These are phyloP conservation scores for Neonectria faginata DNA, from an alignment of 2,329 filamentous ascomycete genomes.

Conservation along the genomic window DNA sequence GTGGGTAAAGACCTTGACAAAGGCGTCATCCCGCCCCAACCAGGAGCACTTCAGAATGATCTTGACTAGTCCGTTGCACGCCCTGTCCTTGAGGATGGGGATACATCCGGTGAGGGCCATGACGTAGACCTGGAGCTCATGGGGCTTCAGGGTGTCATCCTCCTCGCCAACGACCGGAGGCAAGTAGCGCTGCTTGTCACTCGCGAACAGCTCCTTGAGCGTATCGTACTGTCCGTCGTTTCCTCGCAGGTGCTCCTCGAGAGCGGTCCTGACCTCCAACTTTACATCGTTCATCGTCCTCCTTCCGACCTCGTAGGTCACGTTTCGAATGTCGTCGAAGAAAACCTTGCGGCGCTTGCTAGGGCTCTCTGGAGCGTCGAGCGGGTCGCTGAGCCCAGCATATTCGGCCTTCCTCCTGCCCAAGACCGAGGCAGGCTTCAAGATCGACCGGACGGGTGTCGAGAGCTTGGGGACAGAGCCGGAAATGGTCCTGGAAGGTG, in stretches of 20 bases:
- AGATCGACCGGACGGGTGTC: slow-evolving; percentile 65
- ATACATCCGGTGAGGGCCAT: slow-evolving; percentile 72
- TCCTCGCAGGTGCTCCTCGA: slow-evolving; percentile 68
- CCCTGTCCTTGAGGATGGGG: slow-evolving; percentile 68
- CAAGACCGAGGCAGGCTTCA: slow-evolving; percentile 61
- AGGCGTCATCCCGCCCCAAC: slow-evolving; percentile 73
- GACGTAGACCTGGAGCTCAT: slow-evolving; percentile 71
- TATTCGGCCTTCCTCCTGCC: slow-evolving; percentile 59
- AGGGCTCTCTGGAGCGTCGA: slow-evolving; percentile 56
- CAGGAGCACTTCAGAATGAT: slow-evolving; percentile 71
- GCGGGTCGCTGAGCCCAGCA: slow-evolving; percentile 55
- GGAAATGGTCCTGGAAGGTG: slow-evolving; percentile 51
- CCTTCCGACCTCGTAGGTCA: slow-evolving; percentile 65
- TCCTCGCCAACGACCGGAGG: slow-evolving; percentile 57
- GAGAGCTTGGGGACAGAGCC: slow-evolving; percentile 49
- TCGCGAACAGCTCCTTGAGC: slow-evolving; percentile 69
- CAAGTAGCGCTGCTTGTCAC: slow-evolving; percentile 58
- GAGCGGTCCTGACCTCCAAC: slow-evolving; percentile 64
- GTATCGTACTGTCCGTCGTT: slow-evolving; percentile 71
- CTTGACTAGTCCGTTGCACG: slow-evolving; percentile 69
- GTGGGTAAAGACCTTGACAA: slow-evolving; percentile 74
- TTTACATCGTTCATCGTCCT: slow-evolving; percentile 68
- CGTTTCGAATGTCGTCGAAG: slow-evolving; percentile 69
- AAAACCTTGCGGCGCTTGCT: slow-evolving; percentile 68
- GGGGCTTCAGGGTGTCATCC: slow-evolving; percentile 62